These are phyloP conservation scores for Tylopilus sp. DNA, from an alignment of 768 basidiomycete genomes.

Conservation along the genomic window DNA sequence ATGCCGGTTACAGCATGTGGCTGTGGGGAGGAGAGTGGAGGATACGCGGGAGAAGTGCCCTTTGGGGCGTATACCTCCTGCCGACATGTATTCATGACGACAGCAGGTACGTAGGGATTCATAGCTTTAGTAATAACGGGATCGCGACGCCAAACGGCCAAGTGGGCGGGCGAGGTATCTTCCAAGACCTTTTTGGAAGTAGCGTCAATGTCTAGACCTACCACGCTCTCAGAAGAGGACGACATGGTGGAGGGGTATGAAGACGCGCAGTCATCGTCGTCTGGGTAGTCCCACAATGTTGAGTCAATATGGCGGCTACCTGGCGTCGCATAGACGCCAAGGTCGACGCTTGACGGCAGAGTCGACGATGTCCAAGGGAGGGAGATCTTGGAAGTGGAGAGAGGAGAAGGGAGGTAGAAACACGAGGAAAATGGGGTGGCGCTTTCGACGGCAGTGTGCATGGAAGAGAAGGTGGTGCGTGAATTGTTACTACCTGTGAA, in stretches of 20 bases:
- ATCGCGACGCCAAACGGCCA: slow-evolving; percentile 34
- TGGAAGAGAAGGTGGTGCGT: slow-evolving; percentile 50
- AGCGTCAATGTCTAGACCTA: slow-evolving; percentile 30
- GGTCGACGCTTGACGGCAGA: slow-evolving; percentile 38
- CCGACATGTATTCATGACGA: slow-evolving; percentile 28
- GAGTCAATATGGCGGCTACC: slow-evolving; percentile 53
- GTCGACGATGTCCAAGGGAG: slow-evolving; percentile 31
- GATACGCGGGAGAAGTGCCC: slow-evolving; percentile 6
- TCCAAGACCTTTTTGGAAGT: slow-evolving; percentile 32
- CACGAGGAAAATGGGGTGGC: slow-evolving; percentile 57
- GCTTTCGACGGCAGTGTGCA: slow-evolving; percentile 72
- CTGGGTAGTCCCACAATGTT: slow-evolving; percentile 43
- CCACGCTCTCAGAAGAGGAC: slow-evolving; percentile 34
- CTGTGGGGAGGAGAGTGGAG: slow-evolving; percentile 12
- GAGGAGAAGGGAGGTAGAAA: slow-evolving; percentile 49
- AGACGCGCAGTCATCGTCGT: slow-evolving; percentile 44
- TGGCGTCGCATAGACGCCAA: slow-evolving; percentile 39
- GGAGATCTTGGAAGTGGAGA: slow-evolving; percentile 38
- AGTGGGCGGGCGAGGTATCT: slow-evolving; percentile 28
- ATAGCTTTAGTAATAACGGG: slow-evolving; percentile 23
- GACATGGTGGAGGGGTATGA: slow-evolving; percentile 45
- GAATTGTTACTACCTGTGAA: slow-evolving; percentile 44
- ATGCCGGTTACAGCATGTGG: slow-evolving; percentile 10
- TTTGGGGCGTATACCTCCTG: slow-evolving; percentile 17
- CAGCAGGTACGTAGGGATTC: slow-evolving; percentile 23